Base-by-base conservation (phyloP, 805 yeast species). In the Hanseniaspora pseudoguilliermondii region DNA sequence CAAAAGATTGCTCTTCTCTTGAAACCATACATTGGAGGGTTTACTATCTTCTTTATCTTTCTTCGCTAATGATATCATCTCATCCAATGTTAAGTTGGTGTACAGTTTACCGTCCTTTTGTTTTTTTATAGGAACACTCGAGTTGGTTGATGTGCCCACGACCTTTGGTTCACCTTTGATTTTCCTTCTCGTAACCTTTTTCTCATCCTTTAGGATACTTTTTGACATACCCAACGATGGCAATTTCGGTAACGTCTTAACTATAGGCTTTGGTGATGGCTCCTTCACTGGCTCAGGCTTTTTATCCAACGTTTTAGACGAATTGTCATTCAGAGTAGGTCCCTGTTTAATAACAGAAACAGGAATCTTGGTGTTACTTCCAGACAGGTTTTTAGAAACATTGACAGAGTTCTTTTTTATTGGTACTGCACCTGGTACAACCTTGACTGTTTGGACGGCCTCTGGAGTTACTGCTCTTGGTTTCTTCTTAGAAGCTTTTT, bases 1-100 rank as follows among this genome's bases (percentile, higher is more conserved):
- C 5, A 49, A n/a, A 13, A 49, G 25, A 18, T 49, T 49, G 18
- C 44, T 39, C 7, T 46, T 46, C 18, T 21, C 27, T 25, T 44
- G 50, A 15, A 53, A 53, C 56, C 56, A 53, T 5, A 46, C 47
- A 39, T 38, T 46, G 18, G 6, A 34, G 16, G 21, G 21, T n/a
- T 34, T 13, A 23, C 29, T 27, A 7, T 10, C 13, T 15, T 44
- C 23, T 21, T 39, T 46, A 9, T 53, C 50, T 16, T 36, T 53
- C 10, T 39, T 39, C 1, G 50, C 56, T 13, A 46, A 23, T 16
- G 39, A 27, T 8, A 53, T 44, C 56, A 53, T 53, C 20, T 53
- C 56, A 8, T 53, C 50, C 18, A 53, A 38, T 5, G 43, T 34
- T 35, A 44, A 7, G 27, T 52, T 46, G 3, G 48, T 46, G 39